Evolutionary conservation across 1,139 yeast species (phyloP).

Genomic region (Hyphopichia pseudoburtonii): DNA sequence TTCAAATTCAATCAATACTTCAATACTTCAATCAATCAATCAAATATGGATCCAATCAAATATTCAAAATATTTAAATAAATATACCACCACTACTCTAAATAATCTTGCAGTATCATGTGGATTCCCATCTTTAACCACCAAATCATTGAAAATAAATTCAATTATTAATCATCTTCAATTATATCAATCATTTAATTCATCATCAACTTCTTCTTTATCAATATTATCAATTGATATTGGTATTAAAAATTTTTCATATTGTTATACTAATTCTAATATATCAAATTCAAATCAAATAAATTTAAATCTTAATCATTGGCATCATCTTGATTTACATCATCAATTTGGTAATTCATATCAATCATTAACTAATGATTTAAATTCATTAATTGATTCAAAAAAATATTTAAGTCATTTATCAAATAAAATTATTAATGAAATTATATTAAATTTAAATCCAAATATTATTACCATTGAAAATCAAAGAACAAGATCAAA

Average conservation of each 20-base stretch:
- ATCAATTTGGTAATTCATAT: conserved; percentile 16
- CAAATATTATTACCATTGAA: conserved; percentile 33
- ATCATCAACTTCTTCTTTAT: too few species aligned
- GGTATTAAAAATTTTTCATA: conserved; percentile 45
- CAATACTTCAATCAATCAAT: neutral
- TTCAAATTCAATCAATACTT: too few species aligned
- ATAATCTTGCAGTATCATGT: neutral
- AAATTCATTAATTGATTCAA: conserved; percentile 21
- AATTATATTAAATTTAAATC: conserved; percentile 10
- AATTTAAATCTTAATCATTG: neutral
- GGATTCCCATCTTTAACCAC: conserved; percentile 1
- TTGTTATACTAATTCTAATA: conserved; percentile 19
- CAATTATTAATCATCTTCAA: neutral
- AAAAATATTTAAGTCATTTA: conserved; percentile 26
- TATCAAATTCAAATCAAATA: neutral
- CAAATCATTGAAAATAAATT: neutral
- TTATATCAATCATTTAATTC: conserved; percentile 6
- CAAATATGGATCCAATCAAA: neutral
- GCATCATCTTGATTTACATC: conserved; percentile 10
- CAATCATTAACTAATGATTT: conserved; percentile 10
- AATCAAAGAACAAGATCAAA: conserved; percentile 41
- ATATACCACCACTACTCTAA: neutral
- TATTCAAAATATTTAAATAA: neutral
- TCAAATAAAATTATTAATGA: conserved; percentile 20
- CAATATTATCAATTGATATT: conserved; percentile 34